phyloP scores from a whole-genome alignment of 1,139 yeast genomes.

The Spencermartinsiella ligniputridi region DNA sequence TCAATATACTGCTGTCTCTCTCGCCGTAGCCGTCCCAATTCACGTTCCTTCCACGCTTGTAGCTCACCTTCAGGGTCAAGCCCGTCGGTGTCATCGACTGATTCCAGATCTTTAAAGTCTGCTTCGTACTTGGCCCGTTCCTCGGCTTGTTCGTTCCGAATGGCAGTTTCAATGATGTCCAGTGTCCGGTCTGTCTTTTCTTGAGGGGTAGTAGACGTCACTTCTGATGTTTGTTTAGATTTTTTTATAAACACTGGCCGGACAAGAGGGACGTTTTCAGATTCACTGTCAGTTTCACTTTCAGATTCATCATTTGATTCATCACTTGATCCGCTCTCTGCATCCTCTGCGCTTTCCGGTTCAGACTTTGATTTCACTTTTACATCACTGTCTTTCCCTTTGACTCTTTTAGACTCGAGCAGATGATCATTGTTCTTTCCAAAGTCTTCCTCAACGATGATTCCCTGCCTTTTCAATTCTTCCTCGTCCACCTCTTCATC shows the following conservation, averaged over 20 bases:
- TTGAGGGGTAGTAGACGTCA: background rate
- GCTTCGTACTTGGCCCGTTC: constrained; percentile 13
- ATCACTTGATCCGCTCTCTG: constrained; percentile 1
- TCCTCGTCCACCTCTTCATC: constrained; percentile 9
- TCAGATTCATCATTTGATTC: constrained; percentile 10
- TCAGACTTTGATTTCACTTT: background rate
- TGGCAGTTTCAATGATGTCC: constrained; percentile 19
- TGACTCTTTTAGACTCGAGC: background rate
- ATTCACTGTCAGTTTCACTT: constrained; percentile 9
- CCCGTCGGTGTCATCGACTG: constrained; percentile 54
- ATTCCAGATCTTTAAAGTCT: constrained; percentile 27
- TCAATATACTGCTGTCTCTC: constrained; percentile 38
- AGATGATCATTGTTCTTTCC: background rate
- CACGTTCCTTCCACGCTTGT: constrained; percentile 46
- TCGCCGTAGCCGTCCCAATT: constrained; percentile 40
- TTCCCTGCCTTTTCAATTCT: background rate
- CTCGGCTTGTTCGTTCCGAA: constrained; percentile 19
- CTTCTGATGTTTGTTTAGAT: constrained; percentile 6
- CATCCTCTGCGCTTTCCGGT: constrained; percentile 1
- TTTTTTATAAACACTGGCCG: constrained; percentile 28
- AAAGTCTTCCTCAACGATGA: background rate
- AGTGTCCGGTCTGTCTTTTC: constrained; percentile 16
- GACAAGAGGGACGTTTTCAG: constrained; percentile 13
- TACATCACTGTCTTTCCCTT: background rate
- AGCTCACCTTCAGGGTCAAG: constrained; percentile 46